These are phyloP conservation scores for Dendrobium officinale DNA, from an alignment of 106 monocot species.

Conservation along the genomic window DNA sequence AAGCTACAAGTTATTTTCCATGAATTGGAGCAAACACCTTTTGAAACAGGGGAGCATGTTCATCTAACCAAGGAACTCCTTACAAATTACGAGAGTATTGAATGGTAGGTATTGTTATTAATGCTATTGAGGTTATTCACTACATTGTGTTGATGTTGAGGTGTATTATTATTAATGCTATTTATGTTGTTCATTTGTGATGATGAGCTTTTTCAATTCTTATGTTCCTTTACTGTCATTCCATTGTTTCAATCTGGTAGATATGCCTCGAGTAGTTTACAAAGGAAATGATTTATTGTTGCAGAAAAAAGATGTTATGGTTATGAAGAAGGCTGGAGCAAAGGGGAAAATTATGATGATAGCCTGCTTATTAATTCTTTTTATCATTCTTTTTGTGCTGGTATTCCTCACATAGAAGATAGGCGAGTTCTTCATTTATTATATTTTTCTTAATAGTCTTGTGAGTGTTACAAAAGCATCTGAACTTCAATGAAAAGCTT, in stretches of 20 bases:
- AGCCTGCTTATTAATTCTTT: conserved; percentile 40
- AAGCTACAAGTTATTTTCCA: conserved; percentile 53
- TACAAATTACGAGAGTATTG: too few species aligned
- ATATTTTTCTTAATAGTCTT: too few species aligned
- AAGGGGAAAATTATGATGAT: conserved; percentile 72
- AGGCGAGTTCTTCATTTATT: not conserved
- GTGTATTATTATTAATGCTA: not conserved
- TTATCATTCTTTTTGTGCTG: conserved; percentile 62
- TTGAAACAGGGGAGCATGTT: too few species aligned
- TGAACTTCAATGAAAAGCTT: too few species aligned
- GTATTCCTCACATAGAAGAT: conserved; percentile 38
- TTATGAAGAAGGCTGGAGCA: conserved; percentile 67
- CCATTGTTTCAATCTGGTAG: too few species aligned
- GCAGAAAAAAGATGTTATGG: conserved; percentile 66
- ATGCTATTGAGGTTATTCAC: not conserved
- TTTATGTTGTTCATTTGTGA: not conserved
- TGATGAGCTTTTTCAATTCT: conserved; percentile 13
- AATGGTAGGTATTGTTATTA: too few species aligned
- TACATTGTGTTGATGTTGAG: too few species aligned
- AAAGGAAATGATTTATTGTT: not conserved
- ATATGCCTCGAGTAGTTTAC: not conserved
- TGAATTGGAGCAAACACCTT: not conserved
- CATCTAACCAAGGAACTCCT: too few species aligned
- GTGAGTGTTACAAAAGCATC: too few species aligned
- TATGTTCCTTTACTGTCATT: too few species aligned